These are phyloP conservation scores for Boletus bicolor DNA, from an alignment of 768 basidiomycete species.

Conservation along the genomic window DNA sequence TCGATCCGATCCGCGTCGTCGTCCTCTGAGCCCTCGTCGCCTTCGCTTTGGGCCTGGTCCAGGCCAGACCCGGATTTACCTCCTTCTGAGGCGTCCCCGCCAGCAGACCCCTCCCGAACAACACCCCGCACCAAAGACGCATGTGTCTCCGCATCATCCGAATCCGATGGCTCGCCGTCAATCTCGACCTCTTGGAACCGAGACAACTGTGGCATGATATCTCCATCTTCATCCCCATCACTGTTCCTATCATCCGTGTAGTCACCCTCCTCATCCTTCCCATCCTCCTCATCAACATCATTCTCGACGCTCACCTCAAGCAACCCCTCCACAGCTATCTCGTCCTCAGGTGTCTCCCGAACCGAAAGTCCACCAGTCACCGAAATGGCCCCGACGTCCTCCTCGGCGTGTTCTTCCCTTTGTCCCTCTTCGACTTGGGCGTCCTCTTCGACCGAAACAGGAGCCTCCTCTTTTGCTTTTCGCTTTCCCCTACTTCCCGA, in stretches of 20 bases:
- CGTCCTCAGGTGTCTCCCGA: constrained; percentile 18
- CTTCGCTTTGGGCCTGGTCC: not conserved
- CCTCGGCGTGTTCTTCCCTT: not conserved
- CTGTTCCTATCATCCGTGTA: not conserved
- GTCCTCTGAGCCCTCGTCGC: not conserved
- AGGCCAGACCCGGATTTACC: not conserved
- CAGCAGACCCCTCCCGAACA: not conserved
- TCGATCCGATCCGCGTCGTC: constrained; percentile 8
- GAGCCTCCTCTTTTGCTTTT: constrained; percentile 1
- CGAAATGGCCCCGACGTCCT: not conserved
- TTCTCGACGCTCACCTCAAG: constrained; percentile 7
- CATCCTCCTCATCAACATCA: not conserved
- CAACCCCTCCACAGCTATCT: constrained; percentile 23
- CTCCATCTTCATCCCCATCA: not conserved
- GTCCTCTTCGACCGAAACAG: constrained; percentile 10
- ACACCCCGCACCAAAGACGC: constrained; percentile 5
- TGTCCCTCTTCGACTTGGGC: not conserved
- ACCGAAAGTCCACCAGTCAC: not conserved
- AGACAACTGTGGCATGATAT: not conserved
- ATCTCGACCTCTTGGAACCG: constrained; percentile 11
- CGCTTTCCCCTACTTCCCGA: constrained; percentile 1
- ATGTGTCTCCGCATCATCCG: constrained; percentile 31
- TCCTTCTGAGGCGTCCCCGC: not conserved
- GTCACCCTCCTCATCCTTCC: not conserved
- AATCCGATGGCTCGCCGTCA: constrained; percentile 19